phyloP scores from a whole-genome alignment of 352 stramenopile genomes.

The Detonula confervacea region DNA sequence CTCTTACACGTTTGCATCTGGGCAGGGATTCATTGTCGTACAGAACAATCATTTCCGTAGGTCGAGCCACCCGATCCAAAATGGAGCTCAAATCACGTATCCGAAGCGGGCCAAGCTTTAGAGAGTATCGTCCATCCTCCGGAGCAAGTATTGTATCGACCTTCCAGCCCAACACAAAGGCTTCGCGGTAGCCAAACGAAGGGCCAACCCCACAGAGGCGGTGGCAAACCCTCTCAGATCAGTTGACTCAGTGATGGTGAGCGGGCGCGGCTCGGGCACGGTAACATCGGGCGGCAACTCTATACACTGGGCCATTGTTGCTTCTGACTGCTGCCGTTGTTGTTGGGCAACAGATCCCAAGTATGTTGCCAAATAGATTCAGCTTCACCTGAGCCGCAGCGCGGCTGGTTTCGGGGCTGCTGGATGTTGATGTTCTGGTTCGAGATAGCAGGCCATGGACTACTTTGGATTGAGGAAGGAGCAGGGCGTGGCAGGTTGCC shows the following conservation, averaged over 20 bases:
- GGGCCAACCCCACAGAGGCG: constrained; percentile 50
- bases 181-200: constrained; percentile 67
- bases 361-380: constrained; percentile 9
- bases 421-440: neutral
- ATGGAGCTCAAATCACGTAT: constrained; percentile 75
- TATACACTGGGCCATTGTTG: constrained; percentile 55
- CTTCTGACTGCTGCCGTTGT: neutral
- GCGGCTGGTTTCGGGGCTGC: neutral
- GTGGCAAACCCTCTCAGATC: constrained; percentile 49
- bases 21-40: constrained; percentile 81
- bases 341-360: too few species aligned
- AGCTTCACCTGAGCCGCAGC: constrained; percentile 9
- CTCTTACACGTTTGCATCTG: constrained; percentile 74
- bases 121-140: constrained; percentile 59
- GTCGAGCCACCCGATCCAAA: constrained; percentile 41
- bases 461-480: neutral
- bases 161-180: constrained; percentile 79
- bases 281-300: constrained; percentile 61
- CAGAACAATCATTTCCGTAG: constrained; percentile 66
- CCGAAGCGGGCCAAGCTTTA: constrained; percentile 66
- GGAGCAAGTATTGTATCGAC: constrained; percentile 63
- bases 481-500: neutral
- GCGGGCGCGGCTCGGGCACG: constrained; percentile 61
- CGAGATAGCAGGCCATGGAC: neutral
- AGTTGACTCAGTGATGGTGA: constrained; percentile 50